A percentile compares a stretch with the other conserved stretches of the same genome.
phyloP scores from a whole-genome alignment of 495 filamentous ascomycete species.

The Daldinia childiae region DNA sequence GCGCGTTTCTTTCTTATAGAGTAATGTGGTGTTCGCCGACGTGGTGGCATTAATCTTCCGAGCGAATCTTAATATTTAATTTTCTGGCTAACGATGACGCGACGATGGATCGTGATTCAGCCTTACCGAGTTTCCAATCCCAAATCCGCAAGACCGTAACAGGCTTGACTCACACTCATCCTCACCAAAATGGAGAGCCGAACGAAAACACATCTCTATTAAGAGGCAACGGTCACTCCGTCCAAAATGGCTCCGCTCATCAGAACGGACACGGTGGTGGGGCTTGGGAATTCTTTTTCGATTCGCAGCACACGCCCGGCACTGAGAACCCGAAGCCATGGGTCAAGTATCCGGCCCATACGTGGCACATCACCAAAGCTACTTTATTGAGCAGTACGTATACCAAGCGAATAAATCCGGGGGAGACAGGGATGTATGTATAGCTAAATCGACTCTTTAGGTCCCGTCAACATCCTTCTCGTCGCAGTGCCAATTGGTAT shows the following conservation, averaged over 20 bases:
- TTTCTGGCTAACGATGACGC: slow-evolving; percentile 43
- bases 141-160: slow-evolving; percentile 44
- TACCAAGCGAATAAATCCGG: neutral
- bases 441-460: slow-evolving; percentile 38
- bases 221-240: slow-evolving; percentile 20
- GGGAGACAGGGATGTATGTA: slow-evolving; percentile 3
- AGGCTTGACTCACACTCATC: slow-evolving; percentile 31
- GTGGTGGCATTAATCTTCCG: slow-evolving; percentile 16
- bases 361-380: slow-evolving; percentile 61
- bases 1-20: slow-evolving; percentile 16
- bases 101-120: slow-evolving; percentile 44
- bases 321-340: slow-evolving; percentile 59
- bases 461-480: slow-evolving; percentile 87
- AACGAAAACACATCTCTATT: slow-evolving; percentile 51
- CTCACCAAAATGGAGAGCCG: slow-evolving; percentile 35
- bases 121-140: slow-evolving; percentile 41
- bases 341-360: slow-evolving; percentile 65
- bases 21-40: slow-evolving; percentile 25
- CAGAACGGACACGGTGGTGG: slow-evolving; percentile 40
- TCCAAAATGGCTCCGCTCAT: slow-evolving; percentile 21
- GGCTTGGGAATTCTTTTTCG: slow-evolving; percentile 55
- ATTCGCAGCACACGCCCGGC: slow-evolving; percentile 57
- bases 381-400: slow-evolving; percentile 65
- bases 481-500: slow-evolving; percentile 93
- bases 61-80: slow-evolving; percentile 4